Evolutionary conservation across 176 grass and related monocot genomes (phyloP).

Genomic region (Tillandsia fasciculata): DNA sequence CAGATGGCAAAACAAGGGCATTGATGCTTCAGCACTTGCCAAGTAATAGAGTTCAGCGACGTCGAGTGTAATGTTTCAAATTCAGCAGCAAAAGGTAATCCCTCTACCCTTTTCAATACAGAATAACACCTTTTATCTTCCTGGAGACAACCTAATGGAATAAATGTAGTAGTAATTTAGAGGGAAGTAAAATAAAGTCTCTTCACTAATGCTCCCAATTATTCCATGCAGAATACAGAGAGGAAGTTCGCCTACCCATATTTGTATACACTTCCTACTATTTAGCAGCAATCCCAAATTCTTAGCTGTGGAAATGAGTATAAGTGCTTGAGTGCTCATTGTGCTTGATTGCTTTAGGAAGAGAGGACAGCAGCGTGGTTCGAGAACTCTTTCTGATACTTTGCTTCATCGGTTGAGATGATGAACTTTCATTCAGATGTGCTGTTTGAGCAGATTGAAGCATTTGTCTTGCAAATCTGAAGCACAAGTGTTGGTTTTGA

Average conservation of each 20-base stretch:
- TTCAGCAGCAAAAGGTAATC: background rate
- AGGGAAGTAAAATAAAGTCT: no score
- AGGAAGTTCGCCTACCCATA: no score
- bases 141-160: no score
- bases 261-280: no score
- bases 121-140: no score
- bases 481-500: no score
- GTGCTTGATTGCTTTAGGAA: background rate
- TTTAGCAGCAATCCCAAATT: no score
- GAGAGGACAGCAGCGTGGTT: background rate
- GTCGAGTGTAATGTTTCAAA: background rate
- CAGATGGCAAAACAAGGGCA: constrained; percentile 56
- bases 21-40: constrained; percentile 71
- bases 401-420: background rate
- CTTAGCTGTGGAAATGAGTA: no score
- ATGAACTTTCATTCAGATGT: background rate
- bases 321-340: background rate
- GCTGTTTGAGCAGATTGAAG: background rate
- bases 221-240: no score
- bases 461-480: no score
- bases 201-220: no score
- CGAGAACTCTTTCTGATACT: background rate
- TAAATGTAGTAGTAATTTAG: no score
- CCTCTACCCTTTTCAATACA: background rate
- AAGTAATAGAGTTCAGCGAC: background rate